Conservation (phyloP, 768 basidiomycete genomes). For the Boletus edulis region DNA sequence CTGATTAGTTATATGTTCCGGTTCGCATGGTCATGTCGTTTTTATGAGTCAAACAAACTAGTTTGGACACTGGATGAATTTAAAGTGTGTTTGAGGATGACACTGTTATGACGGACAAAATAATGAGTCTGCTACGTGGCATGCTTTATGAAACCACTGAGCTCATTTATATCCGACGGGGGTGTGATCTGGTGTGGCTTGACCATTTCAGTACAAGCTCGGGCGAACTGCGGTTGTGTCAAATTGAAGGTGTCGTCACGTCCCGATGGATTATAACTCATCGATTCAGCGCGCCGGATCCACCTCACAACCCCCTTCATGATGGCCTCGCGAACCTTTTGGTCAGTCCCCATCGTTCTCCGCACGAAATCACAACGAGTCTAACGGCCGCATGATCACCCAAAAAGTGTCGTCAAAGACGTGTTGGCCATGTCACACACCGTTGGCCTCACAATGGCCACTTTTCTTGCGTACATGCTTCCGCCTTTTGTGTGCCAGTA, state of each 20-base stretch:
- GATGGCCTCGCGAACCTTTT: neutral
- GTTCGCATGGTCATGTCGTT: no score
- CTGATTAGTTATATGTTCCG: no score
- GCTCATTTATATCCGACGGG: neutral
- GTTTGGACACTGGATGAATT: no score
- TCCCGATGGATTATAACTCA: neutral
- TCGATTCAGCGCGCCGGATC: neutral
- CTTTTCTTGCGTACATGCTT: constrained; percentile 37
- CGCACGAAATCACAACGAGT: neutral
- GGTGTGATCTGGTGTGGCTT: neutral
- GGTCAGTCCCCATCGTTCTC: neutral
- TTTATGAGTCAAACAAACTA: no score
- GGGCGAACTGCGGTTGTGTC: neutral
- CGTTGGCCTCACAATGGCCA: constrained; percentile 7
- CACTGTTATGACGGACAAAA: no score
- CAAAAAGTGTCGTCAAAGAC: neutral
- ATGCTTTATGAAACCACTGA: no score
- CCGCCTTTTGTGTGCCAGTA: constrained; percentile 49
- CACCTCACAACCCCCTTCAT: neutral
- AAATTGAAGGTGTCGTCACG: neutral
- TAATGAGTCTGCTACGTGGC: no score
- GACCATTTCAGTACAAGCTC: neutral
- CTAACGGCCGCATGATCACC: neutral
- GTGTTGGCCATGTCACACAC: constrained; percentile 6
- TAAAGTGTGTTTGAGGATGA: no score